Percentiles rank a stretch among this genome's conserved stretches.
These are phyloP conservation scores for Cutaneotrichosporon cavernicola DNA, from an alignment of 1,284 basidiomycete species.

Conservation along the genomic window DNA sequence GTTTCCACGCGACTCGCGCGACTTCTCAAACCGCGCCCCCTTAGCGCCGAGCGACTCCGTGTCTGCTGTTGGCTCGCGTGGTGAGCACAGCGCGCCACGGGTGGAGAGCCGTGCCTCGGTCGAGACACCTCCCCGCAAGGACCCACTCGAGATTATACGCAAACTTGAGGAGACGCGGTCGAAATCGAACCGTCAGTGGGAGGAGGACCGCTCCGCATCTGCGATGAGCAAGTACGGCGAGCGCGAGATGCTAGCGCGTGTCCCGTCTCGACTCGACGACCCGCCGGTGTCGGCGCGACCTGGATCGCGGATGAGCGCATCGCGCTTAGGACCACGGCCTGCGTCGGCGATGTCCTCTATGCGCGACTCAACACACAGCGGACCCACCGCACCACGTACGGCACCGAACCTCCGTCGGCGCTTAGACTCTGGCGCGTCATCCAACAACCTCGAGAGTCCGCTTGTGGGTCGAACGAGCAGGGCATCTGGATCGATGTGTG, in stretches of 20 bases:
- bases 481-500: conserved; percentile 9
- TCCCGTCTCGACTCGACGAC: conserved; percentile 21
- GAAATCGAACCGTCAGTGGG: conserved; percentile 40
- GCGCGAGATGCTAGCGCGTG: conserved; percentile 17
- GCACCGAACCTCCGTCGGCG: conserved; percentile 15
- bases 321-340: conserved; percentile 22
- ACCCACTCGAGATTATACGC: conserved; percentile 44
- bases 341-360: conserved; percentile 41
- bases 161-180: conserved; percentile 39
- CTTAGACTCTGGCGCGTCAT: conserved; percentile 14
- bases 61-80: conserved; percentile 34
- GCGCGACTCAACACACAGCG: conserved; percentile 31
- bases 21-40: conserved; percentile 8
- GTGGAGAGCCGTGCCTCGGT: conserved; percentile 2
- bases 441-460: conserved; percentile 20
- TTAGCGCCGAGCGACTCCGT: conserved; percentile 45
- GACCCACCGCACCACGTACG: conserved; percentile 32
- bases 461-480: conserved; percentile 20
- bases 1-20: conserved; percentile 12
- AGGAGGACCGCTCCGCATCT: conserved; percentile 30
- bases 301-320: conserved; percentile 14
- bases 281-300: not conserved
- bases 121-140: conserved; percentile 27
- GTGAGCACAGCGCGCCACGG: conserved; percentile 14
- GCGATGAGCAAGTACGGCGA: conserved; percentile 27